Conservation (phyloP, 139 green algal genomes). For the Monoraphidium neglectum region DNA sequence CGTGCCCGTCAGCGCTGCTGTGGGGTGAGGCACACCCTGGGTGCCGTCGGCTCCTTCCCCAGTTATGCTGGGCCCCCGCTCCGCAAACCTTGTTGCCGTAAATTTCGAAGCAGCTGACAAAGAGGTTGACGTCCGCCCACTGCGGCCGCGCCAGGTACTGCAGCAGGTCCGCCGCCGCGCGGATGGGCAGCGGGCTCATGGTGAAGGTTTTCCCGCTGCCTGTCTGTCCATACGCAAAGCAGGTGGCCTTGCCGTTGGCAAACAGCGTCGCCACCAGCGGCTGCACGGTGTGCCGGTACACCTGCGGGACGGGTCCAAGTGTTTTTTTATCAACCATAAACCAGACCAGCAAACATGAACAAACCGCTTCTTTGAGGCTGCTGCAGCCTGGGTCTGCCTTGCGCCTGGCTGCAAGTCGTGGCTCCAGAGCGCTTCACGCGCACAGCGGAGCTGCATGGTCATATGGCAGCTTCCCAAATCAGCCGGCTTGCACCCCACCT, state of each 20-base stretch:
- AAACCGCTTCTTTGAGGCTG: too few relatives aligned
- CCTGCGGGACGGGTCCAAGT: too few relatives aligned
- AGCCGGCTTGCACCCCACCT: too few relatives aligned
- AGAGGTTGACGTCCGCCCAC: conserved; percentile 61
- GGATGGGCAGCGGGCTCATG: conserved; percentile 92
- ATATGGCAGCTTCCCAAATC: too few relatives aligned
- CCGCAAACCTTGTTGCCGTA: conserved; percentile 91
- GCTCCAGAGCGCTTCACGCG: too few relatives aligned
- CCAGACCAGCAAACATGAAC: too few relatives aligned
- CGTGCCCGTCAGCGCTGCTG: too few relatives aligned
- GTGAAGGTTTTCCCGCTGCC: conserved; percentile 97
- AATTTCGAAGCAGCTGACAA: conserved; percentile 95
- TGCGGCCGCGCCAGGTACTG: conserved; percentile 54
- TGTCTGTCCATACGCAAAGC: conserved; percentile 98
- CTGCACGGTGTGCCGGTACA: conserved; percentile 89
- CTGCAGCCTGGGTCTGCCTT: too few relatives aligned
- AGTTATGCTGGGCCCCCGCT: not conserved
- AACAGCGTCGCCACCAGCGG: conserved; percentile 95
- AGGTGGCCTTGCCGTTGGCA: conserved; percentile 82
- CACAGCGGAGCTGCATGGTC: too few relatives aligned
- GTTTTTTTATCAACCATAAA: too few relatives aligned
- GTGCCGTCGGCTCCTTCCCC: not conserved
- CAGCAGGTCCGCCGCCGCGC: conserved; percentile 89
- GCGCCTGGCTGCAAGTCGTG: too few relatives aligned
- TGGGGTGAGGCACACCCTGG: not conserved